phyloP scores from a whole-genome alignment of 495 filamentous ascomycete genomes.

The Penicillium steckii region DNA sequence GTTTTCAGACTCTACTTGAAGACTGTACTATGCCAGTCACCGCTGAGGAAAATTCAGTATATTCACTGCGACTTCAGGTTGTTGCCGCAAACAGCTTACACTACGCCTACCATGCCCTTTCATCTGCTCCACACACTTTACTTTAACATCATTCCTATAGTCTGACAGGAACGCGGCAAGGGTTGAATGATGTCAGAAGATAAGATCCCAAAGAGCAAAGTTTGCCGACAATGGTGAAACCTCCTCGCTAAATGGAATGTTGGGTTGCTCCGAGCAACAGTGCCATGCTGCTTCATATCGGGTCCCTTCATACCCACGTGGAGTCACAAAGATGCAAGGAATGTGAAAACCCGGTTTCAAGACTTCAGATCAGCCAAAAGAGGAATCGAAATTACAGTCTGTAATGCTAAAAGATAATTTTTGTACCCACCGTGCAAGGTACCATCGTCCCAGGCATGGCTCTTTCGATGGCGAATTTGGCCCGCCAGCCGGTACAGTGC shows the following conservation, averaged over 20 bases:
- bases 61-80: too few relatives aligned
- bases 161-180: slow-evolving; percentile 22
- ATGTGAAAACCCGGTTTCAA: not conserved
- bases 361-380: not conserved
- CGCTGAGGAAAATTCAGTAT: too few relatives aligned
- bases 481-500: slow-evolving; percentile 62
- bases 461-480: slow-evolving; percentile 59
- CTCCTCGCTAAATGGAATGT: slow-evolving; percentile 7
- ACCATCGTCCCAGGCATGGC: slow-evolving; percentile 54
- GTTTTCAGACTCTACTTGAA: too few relatives aligned
- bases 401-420: slow-evolving; percentile 39
- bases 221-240: slow-evolving; percentile 16
- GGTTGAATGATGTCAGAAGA: slow-evolving; percentile 13
- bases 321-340: slow-evolving; percentile 15
- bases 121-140: not conserved
- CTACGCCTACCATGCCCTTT: not conserved
- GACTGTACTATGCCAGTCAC: too few relatives aligned
- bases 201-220: slow-evolving; percentile 6
- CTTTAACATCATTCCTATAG: not conserved
- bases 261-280: slow-evolving; percentile 18
- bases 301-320: slow-evolving; percentile 19
- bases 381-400: not conserved
- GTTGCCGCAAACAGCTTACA: too few relatives aligned
- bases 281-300: slow-evolving; percentile 6
- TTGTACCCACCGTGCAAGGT: slow-evolving; percentile 56